Evolutionary conservation across 345 rosid species (phyloP), one percentile per base, ranked within the genome.

Genomic region (Melastoma malabathricum): DNA sequence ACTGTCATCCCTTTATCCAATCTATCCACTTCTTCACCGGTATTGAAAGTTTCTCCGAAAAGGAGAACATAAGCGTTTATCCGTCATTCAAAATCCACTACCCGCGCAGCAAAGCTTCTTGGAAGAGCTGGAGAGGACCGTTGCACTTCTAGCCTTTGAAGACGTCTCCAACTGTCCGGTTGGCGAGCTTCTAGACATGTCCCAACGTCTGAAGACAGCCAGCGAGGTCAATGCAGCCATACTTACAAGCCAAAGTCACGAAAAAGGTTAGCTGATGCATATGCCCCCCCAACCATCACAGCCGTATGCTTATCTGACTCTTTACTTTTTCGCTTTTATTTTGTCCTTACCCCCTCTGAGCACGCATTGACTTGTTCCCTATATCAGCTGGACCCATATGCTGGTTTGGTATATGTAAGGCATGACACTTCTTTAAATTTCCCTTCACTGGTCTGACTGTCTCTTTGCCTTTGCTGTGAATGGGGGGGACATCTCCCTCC

Each of bases 211-310:
- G 50, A 88, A 85, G 79, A 88, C 95, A 7, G 94, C 99, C 43
- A 83, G 94, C 71, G 97, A 88, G 66, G 90, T 93, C 52, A 88
- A 93, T 52, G 99, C 97, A 34, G 99, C 99, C 25, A 93, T 93
- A 56, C 90, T 93, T 58, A 93, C 90, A 31, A 88, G 99, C 73
- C 99, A 88, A 74, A 84, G 95, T 57, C 99, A 81, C 50, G 97
- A 93, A 66, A 89, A 93, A 83, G 95, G 99, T 89, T 50, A 10
- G 45, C 31, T 13, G 18, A 0, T 16, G 31, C 34, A 34, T 31
- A 15, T 44, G 0, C 13, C 0, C 15, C 55, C n/a, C n/a, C n/a
- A 9, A 34, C 41, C 41, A 34, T 12, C 41, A 34, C 12, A 7
- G 2, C 41, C 41, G 41, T 34, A 10, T 12, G 6, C 2, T 34